phyloP scores from a whole-genome alignment of 441 rosid genomes.

The Populus hybrid region DNA sequence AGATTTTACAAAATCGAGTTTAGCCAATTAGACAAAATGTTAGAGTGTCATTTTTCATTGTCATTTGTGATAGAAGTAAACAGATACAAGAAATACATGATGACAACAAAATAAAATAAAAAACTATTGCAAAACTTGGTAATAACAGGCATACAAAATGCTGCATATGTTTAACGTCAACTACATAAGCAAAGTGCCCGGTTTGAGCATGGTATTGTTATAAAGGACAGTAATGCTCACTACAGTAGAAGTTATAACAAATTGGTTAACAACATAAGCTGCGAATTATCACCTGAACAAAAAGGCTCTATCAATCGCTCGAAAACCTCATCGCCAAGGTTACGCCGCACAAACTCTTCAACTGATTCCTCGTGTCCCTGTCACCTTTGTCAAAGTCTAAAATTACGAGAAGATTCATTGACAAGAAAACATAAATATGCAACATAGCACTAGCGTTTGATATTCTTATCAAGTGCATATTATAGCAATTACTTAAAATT shows the following conservation, averaged over 20 bases:
- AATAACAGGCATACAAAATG: not conserved
- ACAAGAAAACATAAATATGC: not conserved
- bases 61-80: not conserved
- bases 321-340: conserved; percentile 89
- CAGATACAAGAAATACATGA: not conserved
- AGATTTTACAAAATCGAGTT: not conserved
- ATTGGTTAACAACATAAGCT: not conserved
- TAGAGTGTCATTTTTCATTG: not conserved
- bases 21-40: not conserved
- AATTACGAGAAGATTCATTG: conserved; percentile 37
- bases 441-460: not conserved
- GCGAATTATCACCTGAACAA: conserved; percentile 64
- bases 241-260: not conserved
- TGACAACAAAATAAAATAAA: not conserved
- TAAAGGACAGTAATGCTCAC: not conserved
- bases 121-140: not conserved
- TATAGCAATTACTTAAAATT: conserved; percentile 7
- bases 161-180: not conserved
- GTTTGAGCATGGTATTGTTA: not conserved
- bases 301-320: conserved; percentile 92
- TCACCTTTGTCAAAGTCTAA: conserved; percentile 65
- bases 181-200: not conserved
- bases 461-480: not conserved
- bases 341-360: conserved; percentile 94
- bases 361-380: conserved; percentile 96